Evolutionary conservation across 495 filamentous ascomycete genomes (phyloP).

Genomic region (Xylaria flabelliformis): DNA sequence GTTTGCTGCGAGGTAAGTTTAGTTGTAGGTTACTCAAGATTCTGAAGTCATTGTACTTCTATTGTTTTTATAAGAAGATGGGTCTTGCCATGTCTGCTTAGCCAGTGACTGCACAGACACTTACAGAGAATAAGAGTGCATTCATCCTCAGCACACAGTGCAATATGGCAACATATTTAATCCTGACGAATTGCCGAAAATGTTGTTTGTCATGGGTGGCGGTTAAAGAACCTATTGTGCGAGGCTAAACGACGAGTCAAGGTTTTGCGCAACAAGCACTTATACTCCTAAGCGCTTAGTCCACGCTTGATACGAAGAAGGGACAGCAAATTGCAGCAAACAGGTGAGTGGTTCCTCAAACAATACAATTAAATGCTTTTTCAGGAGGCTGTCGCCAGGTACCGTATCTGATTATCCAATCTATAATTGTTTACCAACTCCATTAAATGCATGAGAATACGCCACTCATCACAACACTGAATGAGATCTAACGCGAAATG

Average conservation of each 20-base stretch:
- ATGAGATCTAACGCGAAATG: not conserved
- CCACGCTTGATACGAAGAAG: not conserved
- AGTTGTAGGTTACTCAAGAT: not conserved
- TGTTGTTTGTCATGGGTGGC: not conserved
- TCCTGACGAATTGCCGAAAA: not conserved
- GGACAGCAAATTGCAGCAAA: not conserved
- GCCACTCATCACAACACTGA: not conserved
- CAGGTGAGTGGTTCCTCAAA: not conserved
- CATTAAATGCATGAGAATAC: not conserved
- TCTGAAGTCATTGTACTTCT: not conserved
- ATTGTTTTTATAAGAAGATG: not conserved
- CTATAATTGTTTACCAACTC: not conserved
- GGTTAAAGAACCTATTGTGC: not conserved
- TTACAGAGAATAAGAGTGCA: not conserved
- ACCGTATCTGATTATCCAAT: not conserved
- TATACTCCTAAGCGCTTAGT: not conserved
- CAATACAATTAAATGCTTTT: not conserved
- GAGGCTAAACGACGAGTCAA: not conserved
- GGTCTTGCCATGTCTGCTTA: not conserved
- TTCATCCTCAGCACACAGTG: not conserved
- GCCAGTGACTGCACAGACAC: not conserved
- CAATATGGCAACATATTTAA: not conserved
- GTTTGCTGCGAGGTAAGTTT: not conserved
- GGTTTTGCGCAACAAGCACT: not conserved
- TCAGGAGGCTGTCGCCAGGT: not conserved